Base-by-base conservation (phyloP, 2,329 filamentous ascomycete genomes). In the Ophiostoma novo-ulmi region DNA sequence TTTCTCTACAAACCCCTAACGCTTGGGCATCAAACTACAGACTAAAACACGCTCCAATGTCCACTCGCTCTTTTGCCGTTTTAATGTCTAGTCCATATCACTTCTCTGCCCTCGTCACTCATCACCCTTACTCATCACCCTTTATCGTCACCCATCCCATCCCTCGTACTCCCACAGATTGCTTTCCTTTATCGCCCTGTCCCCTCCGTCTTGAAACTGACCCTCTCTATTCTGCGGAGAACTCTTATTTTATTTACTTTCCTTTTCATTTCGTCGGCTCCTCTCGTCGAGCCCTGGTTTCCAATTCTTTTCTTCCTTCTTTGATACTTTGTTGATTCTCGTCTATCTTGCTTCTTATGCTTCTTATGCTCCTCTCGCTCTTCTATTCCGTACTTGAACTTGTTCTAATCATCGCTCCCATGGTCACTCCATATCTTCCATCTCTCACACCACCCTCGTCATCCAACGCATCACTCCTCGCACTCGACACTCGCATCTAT, bases 161-260 rank as follows among this genome's bases (percentile, higher is more conserved):
- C 39, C 31, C 48, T 7, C 8, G 5, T n/a, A 55, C 20, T 22
- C n/a, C n/a, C 22, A 8, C 48, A 22, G 20, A 22, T 58, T 58
- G n/a, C 52, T 58, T 26, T 58, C 52, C 52, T 58, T 26, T 58
- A 58, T 58, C n/a, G 22, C 52, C n/a, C 52, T 55, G 52, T 26
- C 20, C 52, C 58, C 58, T 63, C 58, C 26, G 58, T 63, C 58
- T 63, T 63, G 58, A 63, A 63, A 63, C 58, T 35, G 58, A 63
- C 58, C 22, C 58, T 63, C 58, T 63, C 26, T 63, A 58, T 58
- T 58, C 52, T 58, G 52, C 58, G 58, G 58, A 22, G 52, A 35
- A 35, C 22, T 17, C 26, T 20, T 35, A n/a, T 35, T 35, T 3
- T 63, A 17, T 63, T n/a, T 31, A 61, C 55, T 61, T 61, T 14